Conservation (phyloP, 371 early-diverging fungal genomes). For the Circinella minor region DNA sequence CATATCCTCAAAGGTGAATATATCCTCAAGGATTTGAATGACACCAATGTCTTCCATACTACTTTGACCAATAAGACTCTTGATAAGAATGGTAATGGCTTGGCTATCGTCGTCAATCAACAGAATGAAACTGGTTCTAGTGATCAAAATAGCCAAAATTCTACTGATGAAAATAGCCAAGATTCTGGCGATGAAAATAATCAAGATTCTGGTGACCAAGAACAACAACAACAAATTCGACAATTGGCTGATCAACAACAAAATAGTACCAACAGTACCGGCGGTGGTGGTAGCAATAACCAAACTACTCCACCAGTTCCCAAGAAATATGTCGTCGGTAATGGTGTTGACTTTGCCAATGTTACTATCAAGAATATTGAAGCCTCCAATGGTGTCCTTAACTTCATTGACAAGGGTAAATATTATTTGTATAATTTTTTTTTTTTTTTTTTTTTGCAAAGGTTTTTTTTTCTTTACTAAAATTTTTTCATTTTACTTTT, state of each 20-base stretch:
- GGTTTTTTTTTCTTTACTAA: no score
- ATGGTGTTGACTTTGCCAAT: conserved; percentile 30
- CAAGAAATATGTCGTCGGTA: conserved; percentile 24
- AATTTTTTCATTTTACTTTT: neutral
- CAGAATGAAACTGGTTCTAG: conserved; percentile 8
- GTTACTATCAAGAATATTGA: conserved; percentile 29
- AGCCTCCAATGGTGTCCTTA: conserved; percentile 42
- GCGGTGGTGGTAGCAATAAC: neutral
- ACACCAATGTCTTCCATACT: conserved; percentile 25
- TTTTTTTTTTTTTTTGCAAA: neutral
- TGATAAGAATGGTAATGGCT: conserved; percentile 25
- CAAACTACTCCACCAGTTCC: neutral
- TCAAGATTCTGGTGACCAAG: neutral
- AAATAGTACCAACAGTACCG: neutral
- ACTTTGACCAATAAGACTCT: conserved; percentile 29
- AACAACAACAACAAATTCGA: conserved; percentile 7
- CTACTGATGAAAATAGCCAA: neutral
- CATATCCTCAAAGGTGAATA: conserved; percentile 35
- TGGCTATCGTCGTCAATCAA: conserved; percentile 33
- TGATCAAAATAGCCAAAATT: neutral
- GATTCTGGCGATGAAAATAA: conserved; percentile 6
- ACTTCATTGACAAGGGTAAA: conserved; percentile 42
- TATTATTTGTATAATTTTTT: neutral
- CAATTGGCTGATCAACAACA: conserved; percentile 4
- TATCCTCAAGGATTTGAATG: conserved; percentile 20